phyloP scores from a whole-genome alignment of 257 asterid species.

The Lantana camara region DNA sequence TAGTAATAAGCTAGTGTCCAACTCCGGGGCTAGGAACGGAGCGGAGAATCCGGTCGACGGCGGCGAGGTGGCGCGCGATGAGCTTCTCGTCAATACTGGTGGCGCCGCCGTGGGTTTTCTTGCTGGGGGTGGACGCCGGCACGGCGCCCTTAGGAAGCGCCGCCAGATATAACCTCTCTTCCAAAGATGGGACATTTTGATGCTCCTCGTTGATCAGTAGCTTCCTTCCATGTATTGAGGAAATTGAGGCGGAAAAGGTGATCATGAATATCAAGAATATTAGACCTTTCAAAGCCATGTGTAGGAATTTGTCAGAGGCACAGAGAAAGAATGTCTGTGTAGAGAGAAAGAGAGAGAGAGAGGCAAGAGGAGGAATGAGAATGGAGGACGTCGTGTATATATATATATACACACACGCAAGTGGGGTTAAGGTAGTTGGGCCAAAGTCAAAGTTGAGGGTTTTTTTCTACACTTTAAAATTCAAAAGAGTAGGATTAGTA shows the following conservation, averaged over 20 bases:
- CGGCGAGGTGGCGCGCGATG: slow-evolving; percentile 50
- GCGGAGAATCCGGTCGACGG: slow-evolving; percentile 47
- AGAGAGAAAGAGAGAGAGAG: slow-evolving; percentile 8
- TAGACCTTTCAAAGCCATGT: slow-evolving; percentile 33
- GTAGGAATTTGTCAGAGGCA: background rate
- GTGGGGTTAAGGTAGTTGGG: background rate
- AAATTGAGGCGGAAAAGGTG: slow-evolving; percentile 26
- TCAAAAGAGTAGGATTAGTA: background rate
- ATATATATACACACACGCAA: background rate
- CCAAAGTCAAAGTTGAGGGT: background rate
- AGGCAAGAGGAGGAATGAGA: slow-evolving; percentile 20
- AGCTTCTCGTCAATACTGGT: slow-evolving; percentile 38
- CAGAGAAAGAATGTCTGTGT: background rate
- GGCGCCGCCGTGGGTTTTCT: slow-evolving; percentile 45
- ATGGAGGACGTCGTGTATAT: slow-evolving; percentile 19
- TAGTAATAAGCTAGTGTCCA: slow-evolving; percentile 42
- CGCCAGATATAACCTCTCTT: slow-evolving; percentile 35
- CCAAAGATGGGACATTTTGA: slow-evolving; percentile 9
- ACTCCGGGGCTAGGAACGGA: slow-evolving; percentile 69
- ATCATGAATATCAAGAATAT: slow-evolving; percentile 32
- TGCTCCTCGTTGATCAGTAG: slow-evolving; percentile 19
- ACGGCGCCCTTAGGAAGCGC: slow-evolving; percentile 55
- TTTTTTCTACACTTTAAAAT: background rate
- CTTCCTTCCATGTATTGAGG: slow-evolving; percentile 45
- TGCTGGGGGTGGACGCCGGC: slow-evolving; percentile 50